Evolutionary conservation across 208 protist species (phyloP).

Genomic region (Leishmania tropica): DNA sequence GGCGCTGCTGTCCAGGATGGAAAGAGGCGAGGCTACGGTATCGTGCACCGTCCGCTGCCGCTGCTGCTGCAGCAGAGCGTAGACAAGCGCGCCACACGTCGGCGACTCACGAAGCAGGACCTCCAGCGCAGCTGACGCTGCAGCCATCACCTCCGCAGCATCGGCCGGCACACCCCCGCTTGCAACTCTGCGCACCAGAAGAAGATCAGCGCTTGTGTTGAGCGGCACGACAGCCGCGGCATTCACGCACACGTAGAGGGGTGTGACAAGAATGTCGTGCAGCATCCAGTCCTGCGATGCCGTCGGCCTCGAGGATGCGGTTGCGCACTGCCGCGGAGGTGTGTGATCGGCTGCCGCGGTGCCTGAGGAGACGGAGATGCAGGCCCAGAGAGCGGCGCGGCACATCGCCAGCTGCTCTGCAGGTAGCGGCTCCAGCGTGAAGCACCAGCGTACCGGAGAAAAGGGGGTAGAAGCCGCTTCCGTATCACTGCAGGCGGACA

Average conservation of each 20-base stretch:
- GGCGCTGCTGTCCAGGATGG: not conserved
- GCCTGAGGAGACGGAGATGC: not conserved
- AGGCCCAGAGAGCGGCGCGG: not conserved
- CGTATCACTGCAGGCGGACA: not conserved
- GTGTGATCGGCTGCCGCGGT: not conserved
- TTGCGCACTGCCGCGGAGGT: not conserved
- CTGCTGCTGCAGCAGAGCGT: constrained; percentile 13
- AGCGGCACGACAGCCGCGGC: constrained; percentile 7
- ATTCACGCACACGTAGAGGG: constrained; percentile 23
- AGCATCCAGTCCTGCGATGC: not conserved
- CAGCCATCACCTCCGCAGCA: not conserved
- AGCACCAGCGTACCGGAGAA: constrained; percentile 15
- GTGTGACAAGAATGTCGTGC: constrained; percentile 21
- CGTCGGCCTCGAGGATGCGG: not conserved
- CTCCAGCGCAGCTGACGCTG: not conserved
- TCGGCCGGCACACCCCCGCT: not conserved
- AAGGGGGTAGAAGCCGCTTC: not conserved
- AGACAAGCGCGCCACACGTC: constrained; percentile 7
- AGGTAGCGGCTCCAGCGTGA: constrained; percentile 28
- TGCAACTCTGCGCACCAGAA: not conserved
- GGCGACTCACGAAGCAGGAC: constrained; percentile 10
- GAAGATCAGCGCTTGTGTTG: not conserved
- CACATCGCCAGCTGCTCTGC: constrained; percentile 18
- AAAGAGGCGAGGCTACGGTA: not conserved
- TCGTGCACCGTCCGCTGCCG: not conserved